Evolutionary conservation across 2,329 filamentous ascomycete species (phyloP).

Genomic region (Keithomyces neogunnii): DNA sequence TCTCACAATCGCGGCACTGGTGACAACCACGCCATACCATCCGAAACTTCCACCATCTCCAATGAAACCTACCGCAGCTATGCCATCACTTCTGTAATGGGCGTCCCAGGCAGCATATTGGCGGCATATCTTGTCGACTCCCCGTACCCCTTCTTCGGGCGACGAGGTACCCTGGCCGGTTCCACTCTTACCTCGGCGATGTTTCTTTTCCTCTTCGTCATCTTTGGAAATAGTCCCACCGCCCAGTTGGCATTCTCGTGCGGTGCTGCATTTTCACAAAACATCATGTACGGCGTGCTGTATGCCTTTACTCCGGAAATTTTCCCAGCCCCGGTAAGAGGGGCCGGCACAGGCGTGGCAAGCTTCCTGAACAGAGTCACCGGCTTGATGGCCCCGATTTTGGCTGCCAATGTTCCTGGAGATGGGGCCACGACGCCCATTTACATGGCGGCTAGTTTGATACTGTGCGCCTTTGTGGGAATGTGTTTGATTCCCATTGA

Average conservation of each 20-base stretch:
- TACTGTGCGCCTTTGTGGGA: conserved; percentile 49
- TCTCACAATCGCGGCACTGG: conserved; percentile 41
- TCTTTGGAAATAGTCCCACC: conserved; percentile 44
- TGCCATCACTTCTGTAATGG: conserved; percentile 68
- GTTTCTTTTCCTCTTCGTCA: conserved; percentile 61
- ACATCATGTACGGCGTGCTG: conserved; percentile 69
- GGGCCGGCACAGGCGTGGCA: conserved; percentile 63
- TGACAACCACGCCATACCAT: conserved; percentile 11
- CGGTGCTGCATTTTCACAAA: conserved; percentile 63
- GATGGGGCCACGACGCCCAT: conserved; percentile 50
- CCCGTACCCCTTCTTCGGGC: conserved; percentile 53
- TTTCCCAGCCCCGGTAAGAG: conserved; percentile 63
- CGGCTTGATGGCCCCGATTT: conserved; percentile 59
- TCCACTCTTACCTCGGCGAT: conserved; percentile 59
- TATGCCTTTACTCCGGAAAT: conserved; percentile 73
- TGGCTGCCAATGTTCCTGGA: conserved; percentile 53
- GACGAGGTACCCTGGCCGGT: conserved; percentile 61
- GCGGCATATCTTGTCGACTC: conserved; percentile 65
- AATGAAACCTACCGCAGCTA: conserved; percentile 66
- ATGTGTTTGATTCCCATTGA: conserved; percentile 56
- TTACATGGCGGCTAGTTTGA: conserved; percentile 47
- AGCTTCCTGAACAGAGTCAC: conserved; percentile 62
- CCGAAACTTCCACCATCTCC: conserved; percentile 29
- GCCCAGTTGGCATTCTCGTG: conserved; percentile 59
- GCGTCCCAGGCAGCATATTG: conserved; percentile 68